Evolutionary conservation across 164 flowering plant species (phyloP).

Genomic region (Litsea cubeba): DNA sequence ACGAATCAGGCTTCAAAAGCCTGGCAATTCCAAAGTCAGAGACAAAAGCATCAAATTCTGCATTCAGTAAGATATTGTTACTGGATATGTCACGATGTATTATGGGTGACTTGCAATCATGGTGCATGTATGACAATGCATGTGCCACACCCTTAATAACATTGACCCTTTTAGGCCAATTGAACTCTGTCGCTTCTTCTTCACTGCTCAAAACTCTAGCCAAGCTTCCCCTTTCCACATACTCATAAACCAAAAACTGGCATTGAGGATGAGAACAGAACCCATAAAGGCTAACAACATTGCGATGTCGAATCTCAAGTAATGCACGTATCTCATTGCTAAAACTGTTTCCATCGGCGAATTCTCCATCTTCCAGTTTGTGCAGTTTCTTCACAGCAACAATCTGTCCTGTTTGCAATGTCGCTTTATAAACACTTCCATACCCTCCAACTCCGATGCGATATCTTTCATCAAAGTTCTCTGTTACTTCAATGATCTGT

Average conservation of each 20-base stretch:
- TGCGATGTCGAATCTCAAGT: slow-evolving; percentile 17
- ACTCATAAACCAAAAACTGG: slow-evolving; percentile 17
- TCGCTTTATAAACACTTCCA: slow-evolving; percentile 52
- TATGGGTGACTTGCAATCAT: slow-evolving; percentile 14
- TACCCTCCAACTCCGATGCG: slow-evolving; percentile 61
- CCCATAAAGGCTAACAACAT: slow-evolving; percentile 20
- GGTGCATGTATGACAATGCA: slow-evolving; percentile 20
- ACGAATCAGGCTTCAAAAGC: slow-evolving; percentile 8
- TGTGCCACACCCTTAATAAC: slow-evolving; percentile 12
- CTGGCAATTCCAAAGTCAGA: slow-evolving; percentile 21
- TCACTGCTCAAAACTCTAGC: not conserved
- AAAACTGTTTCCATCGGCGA: not conserved
- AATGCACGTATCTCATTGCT: slow-evolving; percentile 13
- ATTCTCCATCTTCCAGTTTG: slow-evolving; percentile 14
- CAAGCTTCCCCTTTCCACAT: slow-evolving; percentile 18
- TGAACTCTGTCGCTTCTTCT: slow-evolving; percentile 8
- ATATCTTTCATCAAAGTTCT: slow-evolving; percentile 40
- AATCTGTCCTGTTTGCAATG: slow-evolving; percentile 30
- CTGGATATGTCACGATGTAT: slow-evolving; percentile 17
- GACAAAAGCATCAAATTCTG: slow-evolving; percentile 9
- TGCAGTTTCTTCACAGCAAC: slow-evolving; percentile 53
- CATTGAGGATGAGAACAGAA: not conserved
- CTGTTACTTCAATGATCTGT: slow-evolving; percentile 47
- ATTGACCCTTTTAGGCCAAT: slow-evolving; percentile 11
- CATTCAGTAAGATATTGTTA: slow-evolving; percentile 11